Evolutionary conservation across 805 yeast genomes (phyloP).

Genomic region (Lachancea sp.): DNA sequence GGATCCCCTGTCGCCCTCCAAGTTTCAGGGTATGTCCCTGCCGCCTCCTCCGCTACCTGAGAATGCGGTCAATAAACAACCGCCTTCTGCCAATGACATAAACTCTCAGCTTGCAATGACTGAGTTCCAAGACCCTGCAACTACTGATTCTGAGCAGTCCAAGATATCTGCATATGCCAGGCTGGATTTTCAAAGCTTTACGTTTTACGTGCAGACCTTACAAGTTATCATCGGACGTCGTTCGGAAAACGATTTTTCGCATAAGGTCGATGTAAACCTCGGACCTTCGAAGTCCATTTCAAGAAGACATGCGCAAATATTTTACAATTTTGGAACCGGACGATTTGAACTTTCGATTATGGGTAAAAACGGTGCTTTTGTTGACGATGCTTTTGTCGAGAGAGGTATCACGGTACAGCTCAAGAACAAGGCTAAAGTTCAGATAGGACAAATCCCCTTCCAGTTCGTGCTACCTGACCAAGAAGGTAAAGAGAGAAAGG

Average conservation of each 20-base stretch:
- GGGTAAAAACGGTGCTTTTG: conserved; percentile 96
- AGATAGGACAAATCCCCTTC: conserved; percentile 89
- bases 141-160: conserved; percentile 28
- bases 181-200: conserved; percentile 84
- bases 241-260: conserved; percentile 61
- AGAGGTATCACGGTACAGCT: conserved; percentile 88
- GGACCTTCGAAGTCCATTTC: conserved; percentile 92
- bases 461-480: conserved; percentile 77
- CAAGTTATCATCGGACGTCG: conserved; percentile 91
- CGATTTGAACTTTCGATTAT: conserved; percentile 84
- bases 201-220: conserved; percentile 92
- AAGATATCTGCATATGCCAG: conserved; percentile 53
- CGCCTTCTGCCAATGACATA: conserved; percentile 2
- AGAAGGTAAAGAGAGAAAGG: conserved; percentile 35
- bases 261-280: conserved; percentile 84
- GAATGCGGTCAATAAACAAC: conserved; percentile 4
- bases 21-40: conserved; percentile 1
- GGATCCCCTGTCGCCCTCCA: neutral
- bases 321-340: conserved; percentile 94
- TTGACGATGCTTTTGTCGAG: conserved; percentile 83
- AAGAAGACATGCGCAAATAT: conserved; percentile 89
- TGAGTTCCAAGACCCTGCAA: conserved; percentile 2
- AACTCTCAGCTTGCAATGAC: conserved; percentile 6
- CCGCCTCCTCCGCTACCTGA: conserved; percentile 7
- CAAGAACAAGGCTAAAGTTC: conserved; percentile 73